Evolutionary conservation across 1,284 basidiomycete species (phyloP).

Genomic region (Sporisorium sorghi): DNA sequence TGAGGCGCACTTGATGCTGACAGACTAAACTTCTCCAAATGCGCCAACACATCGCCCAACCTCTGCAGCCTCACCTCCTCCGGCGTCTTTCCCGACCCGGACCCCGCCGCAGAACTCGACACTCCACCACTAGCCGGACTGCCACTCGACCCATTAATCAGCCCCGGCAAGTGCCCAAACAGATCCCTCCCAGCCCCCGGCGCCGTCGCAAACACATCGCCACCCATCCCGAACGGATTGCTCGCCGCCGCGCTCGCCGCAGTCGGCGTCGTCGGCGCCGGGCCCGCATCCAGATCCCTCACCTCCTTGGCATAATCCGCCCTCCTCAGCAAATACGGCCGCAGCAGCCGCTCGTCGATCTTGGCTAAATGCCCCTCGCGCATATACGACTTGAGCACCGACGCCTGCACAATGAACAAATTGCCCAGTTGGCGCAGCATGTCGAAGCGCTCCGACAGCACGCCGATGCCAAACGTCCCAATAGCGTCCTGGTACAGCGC

Average conservation of each 20-base stretch:
- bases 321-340: constrained; percentile 89
- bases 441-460: constrained; percentile 93
- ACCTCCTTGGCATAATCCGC: constrained; percentile 77
- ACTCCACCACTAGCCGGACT: constrained; percentile 7
- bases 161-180: constrained; percentile 36
- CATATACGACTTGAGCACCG: constrained; percentile 68
- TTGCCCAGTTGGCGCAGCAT: constrained; percentile 98
- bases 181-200: constrained; percentile 20
- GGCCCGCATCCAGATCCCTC: constrained; percentile 53
- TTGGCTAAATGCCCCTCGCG: constrained; percentile 74
- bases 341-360: constrained; percentile 86
- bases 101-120: constrained; percentile 1
- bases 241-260: constrained; percentile 12
- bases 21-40: constrained; percentile 37
- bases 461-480: constrained; percentile 81
- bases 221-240: constrained; percentile 19
- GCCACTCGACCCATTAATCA: constrained; percentile 22
- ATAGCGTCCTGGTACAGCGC: constrained; percentile 96
- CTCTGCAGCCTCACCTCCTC: constrained; percentile 34
- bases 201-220: constrained; percentile 15
- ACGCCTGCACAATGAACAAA: constrained; percentile 75
- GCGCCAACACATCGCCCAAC: constrained; percentile 35
- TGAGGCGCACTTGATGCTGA: constrained; percentile 2
- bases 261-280: constrained; percentile 20
- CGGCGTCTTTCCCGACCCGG: constrained; percentile 12